Percentiles rank a stretch among this genome's conserved stretches.
phyloP scores from a whole-genome alignment of 192 early-diverging fungal species.

The Coemansia sp. region DNA sequence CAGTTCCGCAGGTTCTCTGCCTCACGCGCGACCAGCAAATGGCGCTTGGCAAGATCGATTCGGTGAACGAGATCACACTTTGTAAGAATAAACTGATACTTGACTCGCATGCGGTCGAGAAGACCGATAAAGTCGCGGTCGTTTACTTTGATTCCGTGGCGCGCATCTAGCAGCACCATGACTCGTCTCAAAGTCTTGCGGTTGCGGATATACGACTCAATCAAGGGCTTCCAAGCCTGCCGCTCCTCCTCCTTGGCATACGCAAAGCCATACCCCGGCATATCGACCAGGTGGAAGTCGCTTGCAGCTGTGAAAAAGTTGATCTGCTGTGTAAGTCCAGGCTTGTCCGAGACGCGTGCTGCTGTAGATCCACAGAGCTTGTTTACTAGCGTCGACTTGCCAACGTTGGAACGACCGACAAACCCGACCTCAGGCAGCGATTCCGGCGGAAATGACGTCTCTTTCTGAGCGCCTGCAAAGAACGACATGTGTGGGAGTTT shows the following conservation, averaged over 20 bases:
- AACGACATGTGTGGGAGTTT: slow-evolving; percentile 45
- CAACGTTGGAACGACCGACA: slow-evolving; percentile 74
- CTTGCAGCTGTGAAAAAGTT: slow-evolving; percentile 71
- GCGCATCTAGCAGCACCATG: slow-evolving; percentile 73
- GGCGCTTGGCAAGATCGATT: slow-evolving; percentile 60
- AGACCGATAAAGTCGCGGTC: slow-evolving; percentile 48
- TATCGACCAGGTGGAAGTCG: slow-evolving; percentile 68
- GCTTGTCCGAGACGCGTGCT: slow-evolving; percentile 67
- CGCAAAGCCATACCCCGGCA: slow-evolving; percentile 84
- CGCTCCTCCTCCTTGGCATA: slow-evolving; percentile 63
- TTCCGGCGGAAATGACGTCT: slow-evolving; percentile 39
- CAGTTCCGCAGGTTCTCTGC: slow-evolving; percentile 32
- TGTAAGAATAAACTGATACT: slow-evolving; percentile 56
- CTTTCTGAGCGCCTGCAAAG: slow-evolving; percentile 47
- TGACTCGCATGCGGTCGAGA: slow-evolving; percentile 32
- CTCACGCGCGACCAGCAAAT: slow-evolving; percentile 55
- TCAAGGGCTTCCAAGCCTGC: slow-evolving; percentile 60
- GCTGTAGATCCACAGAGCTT: slow-evolving; percentile 58
- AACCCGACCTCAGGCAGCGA: slow-evolving; percentile 50
- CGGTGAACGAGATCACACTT: slow-evolving; percentile 71
- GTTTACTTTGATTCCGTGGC: slow-evolving; percentile 61
- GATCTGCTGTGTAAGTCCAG: slow-evolving; percentile 75
- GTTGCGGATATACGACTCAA: slow-evolving; percentile 61
- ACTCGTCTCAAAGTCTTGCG: slow-evolving; percentile 60
- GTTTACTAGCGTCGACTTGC: slow-evolving; percentile 77